Evolutionary conservation across 2,329 filamentous ascomycete genomes (phyloP), one percentile per base, ranked within the genome.

Genomic region (Erysiphe pulchra): DNA sequence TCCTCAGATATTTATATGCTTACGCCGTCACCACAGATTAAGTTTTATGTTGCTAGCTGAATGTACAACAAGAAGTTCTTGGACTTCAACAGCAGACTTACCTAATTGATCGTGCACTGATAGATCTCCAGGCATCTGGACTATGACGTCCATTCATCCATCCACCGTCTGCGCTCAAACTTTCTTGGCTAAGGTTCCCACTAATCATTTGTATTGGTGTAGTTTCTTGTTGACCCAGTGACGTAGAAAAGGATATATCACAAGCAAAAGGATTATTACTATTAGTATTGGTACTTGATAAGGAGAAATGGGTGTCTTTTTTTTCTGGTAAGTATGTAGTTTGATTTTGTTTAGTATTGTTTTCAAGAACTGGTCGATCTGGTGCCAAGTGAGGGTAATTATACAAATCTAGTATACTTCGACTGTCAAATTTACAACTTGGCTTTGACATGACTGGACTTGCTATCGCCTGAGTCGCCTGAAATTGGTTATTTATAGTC

Each of bases 61-160:
- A n/a, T n/a, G n/a, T n/a, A n/a, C n/a, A n/a, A n/a, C n/a, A n/a
- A n/a, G n/a, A n/a, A n/a, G n/a, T n/a, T n/a, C n/a, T n/a, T n/a
- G n/a, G n/a, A n/a, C n/a, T 24, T 24, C 20, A 24, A 24, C 20
- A 24, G 3, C 20, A 6, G 20, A 24, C 20, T 48, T 53, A 58
- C 51, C 54, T 55, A 48, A 51, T 47, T 49, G 54, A 54, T 49
- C 56, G 55, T 10, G 55, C 56, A 54, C 56, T 58, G 17, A 86
- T 63, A 44, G 77, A 80, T 2, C 80, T 74, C 66, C 85, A 86
- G 13, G 80, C 80, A 60, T 86, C 80, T 3, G 80, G 80, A 53
- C 79, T 84, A 56, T 85, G 80, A 38, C 80, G 65, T 10, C 80
- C 80, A 53, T 76, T 77, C 54, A 70, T 47, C 79, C 70, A 51